phyloP scores from a whole-genome alignment of 2,329 filamentous ascomycete species.

The Pseudocercospora cruenta region DNA sequence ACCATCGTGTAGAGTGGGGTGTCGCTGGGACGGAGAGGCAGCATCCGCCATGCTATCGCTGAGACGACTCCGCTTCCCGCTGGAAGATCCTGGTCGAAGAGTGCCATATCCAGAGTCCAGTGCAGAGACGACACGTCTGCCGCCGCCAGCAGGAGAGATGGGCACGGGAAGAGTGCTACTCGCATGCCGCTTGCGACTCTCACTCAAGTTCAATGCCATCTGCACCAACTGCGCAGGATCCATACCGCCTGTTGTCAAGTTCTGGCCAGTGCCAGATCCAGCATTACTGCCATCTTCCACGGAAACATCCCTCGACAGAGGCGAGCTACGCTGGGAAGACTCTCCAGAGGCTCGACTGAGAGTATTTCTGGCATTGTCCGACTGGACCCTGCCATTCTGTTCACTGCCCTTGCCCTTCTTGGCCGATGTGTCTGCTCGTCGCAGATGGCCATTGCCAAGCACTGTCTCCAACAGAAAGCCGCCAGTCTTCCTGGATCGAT shows the following conservation, averaged over 20 bases:
- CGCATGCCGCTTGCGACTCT: slow-evolving; percentile 70
- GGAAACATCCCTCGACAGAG: slow-evolving; percentile 33
- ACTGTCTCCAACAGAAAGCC: slow-evolving; percentile 43
- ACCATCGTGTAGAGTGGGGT: slow-evolving; percentile 14
- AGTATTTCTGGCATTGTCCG: slow-evolving; percentile 24
- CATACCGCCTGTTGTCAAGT: slow-evolving; percentile 56
- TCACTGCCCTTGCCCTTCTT: slow-evolving; percentile 24
- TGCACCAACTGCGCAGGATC: slow-evolving; percentile 90
- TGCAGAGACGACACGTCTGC: slow-evolving; percentile 52
- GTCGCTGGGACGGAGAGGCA: slow-evolving; percentile 18
- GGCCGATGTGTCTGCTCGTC: not conserved
- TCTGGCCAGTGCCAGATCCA: slow-evolving; percentile 9
- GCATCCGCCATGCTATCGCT: slow-evolving; percentile 12
- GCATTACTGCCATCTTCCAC: slow-evolving; percentile 16
- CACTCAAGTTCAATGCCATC: slow-evolving; percentile 85
- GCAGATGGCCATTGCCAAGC: slow-evolving; percentile 28
- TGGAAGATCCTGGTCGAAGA: slow-evolving; percentile 59
- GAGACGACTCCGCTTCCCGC: slow-evolving; percentile 16
- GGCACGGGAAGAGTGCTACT: slow-evolving; percentile 60
- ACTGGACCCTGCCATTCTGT: slow-evolving; percentile 26
- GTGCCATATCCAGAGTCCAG: slow-evolving; percentile 35
- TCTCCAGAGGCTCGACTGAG: slow-evolving; percentile 29
- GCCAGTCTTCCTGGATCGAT: slow-evolving; percentile 39
- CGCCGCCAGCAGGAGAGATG: slow-evolving; percentile 54
- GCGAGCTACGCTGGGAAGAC: slow-evolving; percentile 35